Evolutionary conservation across 2,329 filamentous ascomycete genomes (phyloP), one percentile per base, ranked within the genome.

Genomic region (Trichoderma aggressivum): DNA sequence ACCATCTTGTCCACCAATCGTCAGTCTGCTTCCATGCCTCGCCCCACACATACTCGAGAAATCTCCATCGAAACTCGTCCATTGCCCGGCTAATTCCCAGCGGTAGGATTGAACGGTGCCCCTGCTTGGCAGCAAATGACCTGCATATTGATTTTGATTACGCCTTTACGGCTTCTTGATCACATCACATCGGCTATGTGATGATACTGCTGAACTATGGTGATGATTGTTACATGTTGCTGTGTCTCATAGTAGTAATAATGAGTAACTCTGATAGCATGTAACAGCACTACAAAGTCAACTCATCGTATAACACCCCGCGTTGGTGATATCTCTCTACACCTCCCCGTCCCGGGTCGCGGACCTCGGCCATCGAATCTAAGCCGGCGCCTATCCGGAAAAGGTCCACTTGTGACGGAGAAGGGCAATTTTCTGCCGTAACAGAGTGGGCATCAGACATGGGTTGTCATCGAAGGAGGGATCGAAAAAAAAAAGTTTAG

Each of bases 331-430:
- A 24, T 53, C 47, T 14, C 21, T 24, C 47, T 53, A 3, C 28
- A 59, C 24, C 36, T 28, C 36, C 53, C 36, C 36, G 65, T 26
- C 55, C 65, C 65, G 53, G n/a, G 28, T 30, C 34, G 39, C 65
- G 65, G 56, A 53, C 65, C 56, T 69, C 65, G 65, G 65, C 65
- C 55, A 47, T 61, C 14, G n/a, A 28, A 61, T 61, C 56, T 34
- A 11, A n/a, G 65, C 65, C 65, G 65, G 65, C 28, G 39, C 65
- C 36, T 60, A 30, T 34, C 56, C 65, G 39, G 56, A 28, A 14
- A 34, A 26, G 36, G 65, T 56, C 65, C 65, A 69, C 56, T 60
- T 36, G 16, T 34, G 61, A 69, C 56, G 56, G 65, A 61, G 56
- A 50, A 60, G n/a, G 65, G 56, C 55, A 69, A 53, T 50, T 50